Percentiles rank a stretch among this genome's conserved stretches.
Evolutionary conservation across 306 rosid species (phyloP).

Genomic region (Rosa chinensis): DNA sequence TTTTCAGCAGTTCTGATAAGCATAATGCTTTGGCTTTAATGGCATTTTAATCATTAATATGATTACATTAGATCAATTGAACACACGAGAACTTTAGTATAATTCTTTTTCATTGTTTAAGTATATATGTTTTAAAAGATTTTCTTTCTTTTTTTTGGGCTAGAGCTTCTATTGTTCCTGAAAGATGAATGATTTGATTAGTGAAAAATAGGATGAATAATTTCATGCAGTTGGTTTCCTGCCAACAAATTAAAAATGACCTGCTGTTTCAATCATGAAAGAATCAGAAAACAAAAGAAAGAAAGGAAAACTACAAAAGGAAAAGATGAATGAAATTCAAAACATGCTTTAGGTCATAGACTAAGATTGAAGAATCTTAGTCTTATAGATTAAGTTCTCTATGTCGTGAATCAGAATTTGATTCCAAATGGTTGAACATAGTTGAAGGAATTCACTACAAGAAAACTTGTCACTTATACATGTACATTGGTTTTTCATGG

Average conservation of each 20-base stretch:
- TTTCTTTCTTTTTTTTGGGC: neutral
- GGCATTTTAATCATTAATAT: too few relatives aligned
- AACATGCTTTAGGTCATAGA: neutral
- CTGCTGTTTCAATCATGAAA: conserved; percentile 1
- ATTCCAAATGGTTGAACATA: neutral
- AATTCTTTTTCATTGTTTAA: neutral
- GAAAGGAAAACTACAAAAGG: neutral
- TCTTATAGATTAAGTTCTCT: neutral
- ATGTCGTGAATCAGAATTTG: neutral
- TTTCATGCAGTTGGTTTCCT: conserved; percentile 2
- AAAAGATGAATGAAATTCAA: conserved; percentile 1
- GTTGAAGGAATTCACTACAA: neutral
- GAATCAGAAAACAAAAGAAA: conserved; percentile 5
- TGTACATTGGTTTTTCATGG: too few relatives aligned
- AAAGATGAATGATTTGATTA: neutral
- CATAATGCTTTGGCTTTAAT: too few relatives aligned
- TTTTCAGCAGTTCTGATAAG: too few relatives aligned
- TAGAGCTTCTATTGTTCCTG: neutral
- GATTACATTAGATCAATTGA: too few relatives aligned
- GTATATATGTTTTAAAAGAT: neutral
- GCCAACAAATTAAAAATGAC: neutral
- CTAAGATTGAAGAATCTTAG: neutral
- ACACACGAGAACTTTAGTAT: neutral
- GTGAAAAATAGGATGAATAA: neutral
- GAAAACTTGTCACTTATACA: neutral